Percentiles rank a stretch among this genome's conserved stretches.
Conservation (phyloP, 2,329 filamentous ascomycete species). For the Nemania diffusa region DNA sequence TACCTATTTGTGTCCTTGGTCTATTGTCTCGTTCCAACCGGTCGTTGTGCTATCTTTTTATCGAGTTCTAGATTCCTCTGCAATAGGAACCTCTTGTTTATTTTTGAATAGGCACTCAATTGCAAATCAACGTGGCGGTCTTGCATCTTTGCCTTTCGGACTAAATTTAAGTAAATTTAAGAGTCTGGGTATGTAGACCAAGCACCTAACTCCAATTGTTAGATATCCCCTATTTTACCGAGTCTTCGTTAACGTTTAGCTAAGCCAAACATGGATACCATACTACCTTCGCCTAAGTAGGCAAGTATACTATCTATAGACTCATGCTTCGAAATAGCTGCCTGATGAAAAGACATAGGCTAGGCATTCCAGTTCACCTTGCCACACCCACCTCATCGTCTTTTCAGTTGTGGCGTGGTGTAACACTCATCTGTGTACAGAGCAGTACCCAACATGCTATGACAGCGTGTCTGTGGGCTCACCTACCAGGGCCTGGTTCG, state of each 20-base stretch:
- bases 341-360: not conserved
- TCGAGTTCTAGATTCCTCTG: not conserved
- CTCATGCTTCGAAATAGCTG: not conserved
- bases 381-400: not conserved
- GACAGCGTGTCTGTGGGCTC: not conserved
- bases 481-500: not conserved
- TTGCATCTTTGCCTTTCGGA: not conserved
- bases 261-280: not conserved
- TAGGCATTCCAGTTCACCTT: not conserved
- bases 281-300: not conserved
- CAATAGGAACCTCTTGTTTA: not conserved
- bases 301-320: not conserved
- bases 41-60: not conserved
- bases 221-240: not conserved
- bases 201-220: not conserved
- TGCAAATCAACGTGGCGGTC: not conserved
- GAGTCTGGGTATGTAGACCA: not conserved
- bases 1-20: not conserved
- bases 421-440: not conserved
- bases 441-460: not conserved
- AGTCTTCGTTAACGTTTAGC: slow-evolving; percentile 2
- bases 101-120: not conserved
- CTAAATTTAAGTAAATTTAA: not conserved
- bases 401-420: not conserved
- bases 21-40: not conserved